Conservation (phyloP, 2,329 filamentous ascomycete genomes). For the Colletotrichum costaricense region DNA sequence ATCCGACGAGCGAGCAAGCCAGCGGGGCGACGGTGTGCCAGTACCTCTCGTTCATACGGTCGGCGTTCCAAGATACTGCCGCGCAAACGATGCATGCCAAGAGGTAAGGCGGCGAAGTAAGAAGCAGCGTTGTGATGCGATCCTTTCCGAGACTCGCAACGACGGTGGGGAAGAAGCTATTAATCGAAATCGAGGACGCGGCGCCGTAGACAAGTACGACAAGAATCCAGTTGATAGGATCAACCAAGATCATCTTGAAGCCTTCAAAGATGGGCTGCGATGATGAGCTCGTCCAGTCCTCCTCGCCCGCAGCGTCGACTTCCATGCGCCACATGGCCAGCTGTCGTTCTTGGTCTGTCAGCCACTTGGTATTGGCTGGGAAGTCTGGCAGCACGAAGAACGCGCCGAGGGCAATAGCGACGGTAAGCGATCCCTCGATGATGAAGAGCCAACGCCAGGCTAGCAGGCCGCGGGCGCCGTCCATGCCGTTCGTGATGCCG, state of each 20-base stretch:
- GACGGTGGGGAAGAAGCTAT: conserved; percentile 40
- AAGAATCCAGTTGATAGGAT: conserved; percentile 40
- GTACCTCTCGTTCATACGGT: conserved; percentile 29
- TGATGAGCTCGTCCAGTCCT: conserved; percentile 37
- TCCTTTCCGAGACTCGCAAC: conserved; percentile 27
- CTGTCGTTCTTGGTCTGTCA: conserved; percentile 37
- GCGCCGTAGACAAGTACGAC: conserved; percentile 37
- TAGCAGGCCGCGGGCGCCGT: conserved; percentile 20
- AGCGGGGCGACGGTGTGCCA: conserved; percentile 33
- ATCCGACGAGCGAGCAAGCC: conserved; percentile 28
- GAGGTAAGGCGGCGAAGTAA: conserved; percentile 56
- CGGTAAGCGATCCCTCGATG: conserved; percentile 45
- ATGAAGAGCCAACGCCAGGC: conserved; percentile 66
- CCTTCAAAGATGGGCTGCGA: conserved; percentile 37
- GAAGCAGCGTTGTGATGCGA: conserved; percentile 53
- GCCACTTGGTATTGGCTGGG: conserved; percentile 50
- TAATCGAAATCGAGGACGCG: conserved; percentile 37
- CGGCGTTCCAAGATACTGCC: conserved; percentile 27
- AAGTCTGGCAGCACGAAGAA: conserved; percentile 45
- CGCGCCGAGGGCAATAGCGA: conserved; percentile 55
- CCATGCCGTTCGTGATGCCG: conserved; percentile 35
- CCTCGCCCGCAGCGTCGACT: conserved; percentile 38
- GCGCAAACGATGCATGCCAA: conserved; percentile 49
- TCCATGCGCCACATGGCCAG: conserved; percentile 39
- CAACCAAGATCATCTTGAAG: conserved; percentile 36